Evolutionary conservation across 345 rosid genomes (phyloP).

Genomic region (Anacardium occidentale): DNA sequence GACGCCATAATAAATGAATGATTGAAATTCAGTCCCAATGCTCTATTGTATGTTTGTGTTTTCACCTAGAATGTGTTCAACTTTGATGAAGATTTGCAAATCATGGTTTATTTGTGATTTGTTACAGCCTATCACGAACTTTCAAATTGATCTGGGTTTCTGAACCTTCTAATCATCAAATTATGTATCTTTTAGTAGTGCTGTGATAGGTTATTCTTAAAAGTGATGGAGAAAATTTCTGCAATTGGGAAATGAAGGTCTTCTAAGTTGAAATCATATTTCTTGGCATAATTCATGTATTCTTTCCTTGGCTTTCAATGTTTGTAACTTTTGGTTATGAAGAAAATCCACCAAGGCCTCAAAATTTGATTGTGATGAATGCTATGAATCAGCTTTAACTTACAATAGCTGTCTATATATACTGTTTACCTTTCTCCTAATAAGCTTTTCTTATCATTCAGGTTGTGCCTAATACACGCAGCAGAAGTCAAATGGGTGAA

Average conservation of each 20-base stretch:
- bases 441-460: slow-evolving; percentile 20
- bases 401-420: not conserved
- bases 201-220: not conserved
- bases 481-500: slow-evolving; percentile 99
- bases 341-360: not conserved
- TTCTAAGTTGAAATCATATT: not conserved
- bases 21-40: not conserved
- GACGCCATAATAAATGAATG: not conserved
- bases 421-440: not conserved
- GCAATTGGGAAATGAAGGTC: not conserved
- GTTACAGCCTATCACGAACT: not conserved
- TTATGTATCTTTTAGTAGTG: not conserved
- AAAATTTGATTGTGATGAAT: not conserved
- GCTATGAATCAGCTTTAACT: not conserved
- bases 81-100: not conserved
- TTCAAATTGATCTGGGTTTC: not conserved
- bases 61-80: not conserved
- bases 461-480: slow-evolving; percentile 93
- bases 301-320: not conserved
- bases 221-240: not conserved
- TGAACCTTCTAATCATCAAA: not conserved
- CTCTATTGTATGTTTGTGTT: not conserved
- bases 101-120: not conserved
- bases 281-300: not conserved
- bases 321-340: not conserved